A percentile compares a stretch with the other conserved stretches of the same genome.
These are phyloP conservation scores for Spiromyces aspiralis DNA, from an alignment of 371 early-diverging fungal species.

Conservation along the genomic window DNA sequence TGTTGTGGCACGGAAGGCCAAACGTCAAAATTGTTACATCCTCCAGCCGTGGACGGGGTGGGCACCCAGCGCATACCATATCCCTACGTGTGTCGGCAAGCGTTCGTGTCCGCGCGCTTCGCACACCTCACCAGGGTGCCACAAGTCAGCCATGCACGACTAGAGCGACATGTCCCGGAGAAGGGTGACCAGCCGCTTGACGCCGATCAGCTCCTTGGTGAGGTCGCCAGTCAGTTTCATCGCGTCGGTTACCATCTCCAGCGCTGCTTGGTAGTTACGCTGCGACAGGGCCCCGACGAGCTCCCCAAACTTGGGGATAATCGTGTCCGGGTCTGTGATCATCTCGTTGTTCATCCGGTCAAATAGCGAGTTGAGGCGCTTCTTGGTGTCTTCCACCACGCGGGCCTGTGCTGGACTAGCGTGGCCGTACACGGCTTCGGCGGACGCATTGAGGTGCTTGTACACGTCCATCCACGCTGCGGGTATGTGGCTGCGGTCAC, in stretches of 20 bases:
- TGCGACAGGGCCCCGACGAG: slow-evolving; percentile 38
- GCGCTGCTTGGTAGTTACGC: slow-evolving; percentile 33
- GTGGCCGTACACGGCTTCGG: slow-evolving; percentile 33
- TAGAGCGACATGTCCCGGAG: not conserved
- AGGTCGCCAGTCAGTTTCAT: slow-evolving; percentile 34
- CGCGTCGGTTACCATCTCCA: slow-evolving; percentile 25
- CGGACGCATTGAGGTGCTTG: slow-evolving; percentile 26
- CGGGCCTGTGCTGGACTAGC: slow-evolving; percentile 46
- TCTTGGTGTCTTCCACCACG: slow-evolving; percentile 56
- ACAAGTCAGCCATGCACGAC: too few species aligned
- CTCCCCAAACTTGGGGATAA: slow-evolving; percentile 36
- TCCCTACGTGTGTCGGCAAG: too few species aligned
- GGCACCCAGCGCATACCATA: too few species aligned
- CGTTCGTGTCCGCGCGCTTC: too few species aligned
- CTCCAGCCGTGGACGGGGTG: too few species aligned
- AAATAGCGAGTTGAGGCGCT: slow-evolving; percentile 45
- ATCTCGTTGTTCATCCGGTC: slow-evolving; percentile 60
- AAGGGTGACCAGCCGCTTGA: slow-evolving; percentile 30
- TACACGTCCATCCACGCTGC: slow-evolving; percentile 43
- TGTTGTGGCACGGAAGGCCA: too few species aligned
- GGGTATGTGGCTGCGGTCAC: slow-evolving; percentile 68
- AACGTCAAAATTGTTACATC: too few species aligned
- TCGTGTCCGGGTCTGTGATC: slow-evolving; percentile 27
- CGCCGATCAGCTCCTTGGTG: slow-evolving; percentile 41
- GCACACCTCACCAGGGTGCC: too few species aligned